phyloP scores from a whole-genome alignment of 495 filamentous ascomycete genomes.

The Penicillium argentinense region DNA sequence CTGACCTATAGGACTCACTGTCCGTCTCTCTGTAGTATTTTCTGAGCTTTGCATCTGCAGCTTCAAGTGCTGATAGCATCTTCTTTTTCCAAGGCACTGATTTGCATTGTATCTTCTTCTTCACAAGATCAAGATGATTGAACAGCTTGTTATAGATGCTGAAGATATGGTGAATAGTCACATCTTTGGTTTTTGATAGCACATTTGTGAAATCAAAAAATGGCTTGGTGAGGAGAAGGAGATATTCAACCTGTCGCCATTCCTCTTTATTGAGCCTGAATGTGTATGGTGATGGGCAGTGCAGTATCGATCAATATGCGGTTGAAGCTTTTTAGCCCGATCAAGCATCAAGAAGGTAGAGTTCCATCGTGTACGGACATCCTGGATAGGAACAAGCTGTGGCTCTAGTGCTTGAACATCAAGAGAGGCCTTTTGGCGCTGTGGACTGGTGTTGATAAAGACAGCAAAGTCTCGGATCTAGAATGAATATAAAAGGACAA shows the following conservation, averaged over 20 bases:
- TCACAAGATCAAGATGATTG: slow-evolving; percentile 1
- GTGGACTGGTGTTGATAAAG: neutral
- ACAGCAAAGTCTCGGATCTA: neutral
- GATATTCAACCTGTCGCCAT: slow-evolving; percentile 22
- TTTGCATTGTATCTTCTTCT: neutral
- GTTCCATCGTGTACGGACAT: slow-evolving; percentile 8
- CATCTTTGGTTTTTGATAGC: slow-evolving; percentile 15
- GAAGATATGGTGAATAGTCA: slow-evolving; percentile 16
- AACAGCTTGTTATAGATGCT: slow-evolving; percentile 16
- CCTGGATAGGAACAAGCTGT: slow-evolving; percentile 20
- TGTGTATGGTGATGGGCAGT: neutral
- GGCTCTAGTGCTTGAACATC: neutral
- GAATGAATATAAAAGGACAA: no score
- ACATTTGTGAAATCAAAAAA: slow-evolving; percentile 13
- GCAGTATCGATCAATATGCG: slow-evolving; percentile 11
- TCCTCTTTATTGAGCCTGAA: slow-evolving; percentile 8
- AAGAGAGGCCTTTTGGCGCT: neutral
- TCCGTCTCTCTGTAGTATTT: slow-evolving; percentile 17
- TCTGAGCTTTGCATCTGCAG: slow-evolving; percentile 4
- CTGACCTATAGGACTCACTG: neutral
- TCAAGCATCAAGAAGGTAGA: slow-evolving; percentile 17
- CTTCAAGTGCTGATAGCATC: slow-evolving; percentile 6
- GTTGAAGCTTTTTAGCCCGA: slow-evolving; percentile 12
- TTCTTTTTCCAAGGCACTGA: slow-evolving; percentile 6
- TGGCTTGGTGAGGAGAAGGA: slow-evolving; percentile 1